Base-by-base conservation (phyloP, 179 eudicot species). In the Gypsophila paniculata region DNA sequence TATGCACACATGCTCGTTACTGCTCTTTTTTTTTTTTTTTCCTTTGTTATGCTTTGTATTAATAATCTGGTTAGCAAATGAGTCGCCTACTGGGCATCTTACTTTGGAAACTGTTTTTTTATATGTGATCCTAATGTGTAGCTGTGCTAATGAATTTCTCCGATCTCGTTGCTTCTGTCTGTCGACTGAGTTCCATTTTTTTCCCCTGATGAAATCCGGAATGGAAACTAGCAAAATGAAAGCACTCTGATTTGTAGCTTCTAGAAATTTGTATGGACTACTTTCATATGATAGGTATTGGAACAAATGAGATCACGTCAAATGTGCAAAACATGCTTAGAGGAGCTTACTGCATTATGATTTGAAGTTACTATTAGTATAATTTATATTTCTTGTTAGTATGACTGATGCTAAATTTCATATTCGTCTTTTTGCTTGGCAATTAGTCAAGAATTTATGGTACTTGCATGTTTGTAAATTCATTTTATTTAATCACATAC, bases 1-100 rank as follows among this genome's bases (percentile, higher is more conserved):
- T 19, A 42, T 65, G n/a, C 36, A 15, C 38, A 2, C 22, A 10
- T 26, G 23, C 22, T 49, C 22, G 26, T 48, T 48, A 1, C 55
- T 23, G 57, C 39, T 67, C 9, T 22, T 66, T 39, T 25, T 65
- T 65, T 34, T 62, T n/a, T 18, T 22, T 66, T 39, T 25, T 65
- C 44, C 53, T 62, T n/a, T 8, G 4, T 36, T 36, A 2, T 7
- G 46, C 36, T 2, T 22, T 12, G 13, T 26, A 42, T 13, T 12
- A 9, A 42, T 32, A 29, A 21, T 19, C 19, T 62, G 48, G 2
- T 62, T 6, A 39, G 17, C 53, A 11, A 42, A 39, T 19, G 32
- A 65, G 21, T 64, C 51, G 4, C 15, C 51, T 64, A 48, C 29
- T 38, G 2, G 32, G 9, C 53, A 42, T 65, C 53, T 39, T 42